Evolutionary conservation across 257 asterid genomes (phyloP), one percentile per base, ranked within the genome.

Genomic region (Lycium ferocissimum): DNA sequence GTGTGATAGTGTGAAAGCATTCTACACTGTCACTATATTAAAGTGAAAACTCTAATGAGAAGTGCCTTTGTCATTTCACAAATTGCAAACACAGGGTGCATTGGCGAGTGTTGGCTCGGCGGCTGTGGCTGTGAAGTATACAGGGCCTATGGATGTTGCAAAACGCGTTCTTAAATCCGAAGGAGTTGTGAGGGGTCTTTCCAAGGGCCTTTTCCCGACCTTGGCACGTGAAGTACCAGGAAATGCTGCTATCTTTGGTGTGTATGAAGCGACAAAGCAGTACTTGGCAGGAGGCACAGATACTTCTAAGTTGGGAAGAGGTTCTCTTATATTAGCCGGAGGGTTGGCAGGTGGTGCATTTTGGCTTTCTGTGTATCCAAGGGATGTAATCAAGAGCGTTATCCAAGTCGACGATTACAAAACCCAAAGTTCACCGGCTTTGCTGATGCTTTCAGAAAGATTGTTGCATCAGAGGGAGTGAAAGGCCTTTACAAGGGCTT

Each of bases 201-300:
- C 92, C 92, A 93, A 92, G 90, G 98, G 97, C 12, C 54, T 94
- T 83, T 81, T 84, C 61, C 98, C 96, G 18, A 93, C 97, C 2
- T 63, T 93, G 87, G 95, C 94, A 8, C 95, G 97, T 11, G 97
- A 94, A 89, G 89, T 94, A 33, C 98, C 95, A 0, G 98, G 98
- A 20, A 94, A 93, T 12, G 97, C 96, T 53, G 92, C 91, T 2
- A 91, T 93, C 97, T 94, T 94, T 20, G 98, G 97, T 9, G 96
- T 91, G n/a, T 93, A 92, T 13, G 98, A 94, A 87, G 96, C 91
- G 13, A 35, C 87, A 12, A 94, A 93, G 88, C 97, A 92, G 87
- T 86, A 26, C 33, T 26, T 26, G 33, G 33, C 33, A 26, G 33
- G 33, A 26, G 33, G 33, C 33, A 26, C 33, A 4, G 1, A 40